phyloP scores from a whole-genome alignment of 768 basidiomycete species.

The Leccinum obscurum region DNA sequence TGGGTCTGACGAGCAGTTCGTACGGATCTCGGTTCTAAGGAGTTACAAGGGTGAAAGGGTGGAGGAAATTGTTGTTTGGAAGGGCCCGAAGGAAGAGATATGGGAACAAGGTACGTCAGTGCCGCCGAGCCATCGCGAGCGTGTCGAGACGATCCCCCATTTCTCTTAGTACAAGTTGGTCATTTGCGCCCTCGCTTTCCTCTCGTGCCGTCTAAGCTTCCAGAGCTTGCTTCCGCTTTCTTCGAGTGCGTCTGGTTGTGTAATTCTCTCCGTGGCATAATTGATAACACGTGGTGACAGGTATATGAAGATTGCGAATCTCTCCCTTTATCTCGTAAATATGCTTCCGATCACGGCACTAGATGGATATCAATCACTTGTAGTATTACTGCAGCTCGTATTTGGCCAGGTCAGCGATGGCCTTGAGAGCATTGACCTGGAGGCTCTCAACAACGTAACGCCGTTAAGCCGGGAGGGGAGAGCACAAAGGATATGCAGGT shows the following conservation, averaged over 20 bases:
- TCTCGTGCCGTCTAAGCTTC: slow-evolving; percentile 28
- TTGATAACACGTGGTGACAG: slow-evolving; percentile 34
- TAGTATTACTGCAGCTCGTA: slow-evolving; percentile 28
- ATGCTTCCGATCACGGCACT: slow-evolving; percentile 70
- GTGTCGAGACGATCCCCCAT: neutral
- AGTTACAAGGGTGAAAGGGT: neutral
- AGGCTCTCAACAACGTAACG: slow-evolving; percentile 12
- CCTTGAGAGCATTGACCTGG: slow-evolving; percentile 20
- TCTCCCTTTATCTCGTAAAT: slow-evolving; percentile 84
- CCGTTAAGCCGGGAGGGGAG: slow-evolving; percentile 9
- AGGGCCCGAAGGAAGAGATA: slow-evolving; percentile 64
- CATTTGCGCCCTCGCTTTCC: slow-evolving; percentile 40
- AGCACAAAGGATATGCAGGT: slow-evolving; percentile 16
- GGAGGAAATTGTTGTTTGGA: slow-evolving; percentile 64
- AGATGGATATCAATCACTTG: slow-evolving; percentile 68
- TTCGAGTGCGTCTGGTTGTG: slow-evolving; percentile 50
- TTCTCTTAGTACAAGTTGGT: slow-evolving; percentile 51
- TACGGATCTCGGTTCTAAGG: slow-evolving; percentile 51
- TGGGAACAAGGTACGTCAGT: slow-evolving; percentile 59
- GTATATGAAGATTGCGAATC: slow-evolving; percentile 61
- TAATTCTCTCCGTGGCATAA: neutral
- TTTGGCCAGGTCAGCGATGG: slow-evolving; percentile 3
- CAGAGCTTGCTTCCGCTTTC: slow-evolving; percentile 34
- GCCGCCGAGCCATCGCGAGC: neutral
- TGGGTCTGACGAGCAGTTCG: slow-evolving; percentile 46